These are phyloP conservation scores for Apiospora rasikravindrae DNA, from an alignment of 2,329 filamentous ascomycete species.

Conservation along the genomic window DNA sequence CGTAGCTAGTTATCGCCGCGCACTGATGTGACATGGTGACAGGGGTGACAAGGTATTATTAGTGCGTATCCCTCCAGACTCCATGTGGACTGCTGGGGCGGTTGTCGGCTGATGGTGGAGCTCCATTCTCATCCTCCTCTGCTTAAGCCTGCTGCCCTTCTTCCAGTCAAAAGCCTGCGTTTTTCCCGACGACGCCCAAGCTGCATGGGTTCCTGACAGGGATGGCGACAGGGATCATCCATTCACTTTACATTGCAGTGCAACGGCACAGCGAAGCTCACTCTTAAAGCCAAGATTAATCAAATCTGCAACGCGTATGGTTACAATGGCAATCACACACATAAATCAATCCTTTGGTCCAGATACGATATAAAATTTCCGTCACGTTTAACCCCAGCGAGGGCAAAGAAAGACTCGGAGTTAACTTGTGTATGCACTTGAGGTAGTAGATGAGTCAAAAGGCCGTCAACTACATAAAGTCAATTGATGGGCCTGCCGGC, in stretches of 20 bases:
- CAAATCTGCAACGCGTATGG: conserved; percentile 16
- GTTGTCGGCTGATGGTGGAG: conserved; percentile 15
- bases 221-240: neutral
- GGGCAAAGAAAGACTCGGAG: neutral
- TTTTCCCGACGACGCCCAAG: neutral
- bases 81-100: conserved; percentile 9
- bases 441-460: neutral
- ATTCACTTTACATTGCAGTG: conserved; percentile 4
- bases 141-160: neutral
- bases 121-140: neutral
- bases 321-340: conserved; percentile 11
- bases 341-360: neutral
- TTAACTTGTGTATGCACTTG: neutral
- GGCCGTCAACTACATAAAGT: neutral
- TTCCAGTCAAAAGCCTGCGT: neutral
- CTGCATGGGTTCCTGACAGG: conserved; percentile 7
- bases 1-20: neutral
- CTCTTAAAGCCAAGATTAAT: conserved; percentile 12
- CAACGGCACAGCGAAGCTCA: conserved; percentile 11
- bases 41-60: neutral
- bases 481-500: neutral
- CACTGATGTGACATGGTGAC: neutral
- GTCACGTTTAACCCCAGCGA: neutral
- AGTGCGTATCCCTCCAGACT: neutral
- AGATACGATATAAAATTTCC: conserved; percentile 17